Percentiles rank a stretch among this genome's conserved stretches.
Evolutionary conservation across 2,329 filamentous ascomycete genomes (phyloP).

Genomic region (Ceratocystis albifundus): DNA sequence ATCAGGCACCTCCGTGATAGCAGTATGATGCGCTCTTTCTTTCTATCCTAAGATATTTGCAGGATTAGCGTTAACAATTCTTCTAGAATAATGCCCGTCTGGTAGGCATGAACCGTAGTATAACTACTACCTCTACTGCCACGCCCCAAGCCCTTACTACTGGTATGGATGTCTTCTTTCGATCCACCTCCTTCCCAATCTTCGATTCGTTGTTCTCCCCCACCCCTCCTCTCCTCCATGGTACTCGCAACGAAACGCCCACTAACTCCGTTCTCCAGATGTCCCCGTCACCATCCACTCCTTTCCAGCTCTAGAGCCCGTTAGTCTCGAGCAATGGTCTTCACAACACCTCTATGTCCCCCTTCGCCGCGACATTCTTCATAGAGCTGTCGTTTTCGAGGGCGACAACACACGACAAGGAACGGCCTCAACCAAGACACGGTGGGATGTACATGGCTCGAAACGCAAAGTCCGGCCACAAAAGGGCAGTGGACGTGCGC

Average conservation of each 20-base stretch:
- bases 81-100: slow-evolving; percentile 2
- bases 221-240: background rate
- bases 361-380: slow-evolving; percentile 79
- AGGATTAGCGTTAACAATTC: background rate
- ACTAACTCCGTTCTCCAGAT: slow-evolving; percentile 38
- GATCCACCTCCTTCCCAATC: no score
- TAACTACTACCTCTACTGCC: slow-evolving; percentile 43
- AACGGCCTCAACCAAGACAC: slow-evolving; percentile 70
- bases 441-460: slow-evolving; percentile 73
- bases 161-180: slow-evolving; percentile 29
- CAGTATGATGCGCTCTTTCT: background rate
- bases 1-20: background rate
- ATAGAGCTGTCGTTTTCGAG: slow-evolving; percentile 85
- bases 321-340: slow-evolving; percentile 64
- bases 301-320: slow-evolving; percentile 82
- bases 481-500: slow-evolving; percentile 73
- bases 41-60: no score
- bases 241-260: background rate
- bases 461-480: slow-evolving; percentile 71
- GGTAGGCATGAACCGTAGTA: slow-evolving; percentile 33
- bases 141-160: slow-evolving; percentile 36
- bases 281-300: slow-evolving; percentile 77
- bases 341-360: slow-evolving; percentile 76
- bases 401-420: slow-evolving; percentile 80
- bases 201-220: background rate